phyloP scores from a whole-genome alignment of 1,284 basidiomycete genomes.

The Inonotus hispidus region DNA sequence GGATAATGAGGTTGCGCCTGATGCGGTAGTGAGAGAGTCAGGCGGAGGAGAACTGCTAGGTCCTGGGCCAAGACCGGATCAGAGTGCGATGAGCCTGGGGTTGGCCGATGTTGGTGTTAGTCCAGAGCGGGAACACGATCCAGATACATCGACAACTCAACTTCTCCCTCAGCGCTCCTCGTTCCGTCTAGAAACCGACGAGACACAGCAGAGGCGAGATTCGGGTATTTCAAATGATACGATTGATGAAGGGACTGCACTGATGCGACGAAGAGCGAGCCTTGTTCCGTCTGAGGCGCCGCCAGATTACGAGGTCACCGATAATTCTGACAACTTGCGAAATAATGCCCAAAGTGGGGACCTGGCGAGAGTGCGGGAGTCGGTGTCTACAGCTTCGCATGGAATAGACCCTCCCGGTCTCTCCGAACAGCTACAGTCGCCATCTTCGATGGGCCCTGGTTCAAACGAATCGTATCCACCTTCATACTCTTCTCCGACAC shows the following conservation, averaged over 20 bases:
- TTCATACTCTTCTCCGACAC: background rate
- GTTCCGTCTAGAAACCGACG: background rate
- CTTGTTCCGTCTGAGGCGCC: constrained; percentile 14
- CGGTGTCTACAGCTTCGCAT: background rate
- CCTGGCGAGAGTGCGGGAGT: background rate
- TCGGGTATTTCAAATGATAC: background rate
- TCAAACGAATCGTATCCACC: background rate
- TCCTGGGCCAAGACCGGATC: background rate
- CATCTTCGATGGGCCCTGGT: background rate
- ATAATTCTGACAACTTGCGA: background rate
- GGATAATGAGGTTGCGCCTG: background rate
- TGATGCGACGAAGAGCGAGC: background rate
- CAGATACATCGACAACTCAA: constrained; percentile 7
- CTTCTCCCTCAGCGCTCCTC: background rate
- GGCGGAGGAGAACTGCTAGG: background rate
- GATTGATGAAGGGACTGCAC: background rate
- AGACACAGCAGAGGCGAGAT: background rate
- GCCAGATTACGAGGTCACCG: constrained; percentile 9
- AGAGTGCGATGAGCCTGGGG: constrained; percentile 1
- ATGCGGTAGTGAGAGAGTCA: background rate
- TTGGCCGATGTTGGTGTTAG: background rate
- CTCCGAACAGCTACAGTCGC: background rate
- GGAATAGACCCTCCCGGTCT: background rate
- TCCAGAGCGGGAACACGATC: background rate
- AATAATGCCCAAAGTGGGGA: background rate